A percentile compares a stretch with the other conserved stretches of the same genome.
phyloP scores from a whole-genome alignment of 2,329 filamentous ascomycete genomes.

The Bimuria novae-zelandiae region DNA sequence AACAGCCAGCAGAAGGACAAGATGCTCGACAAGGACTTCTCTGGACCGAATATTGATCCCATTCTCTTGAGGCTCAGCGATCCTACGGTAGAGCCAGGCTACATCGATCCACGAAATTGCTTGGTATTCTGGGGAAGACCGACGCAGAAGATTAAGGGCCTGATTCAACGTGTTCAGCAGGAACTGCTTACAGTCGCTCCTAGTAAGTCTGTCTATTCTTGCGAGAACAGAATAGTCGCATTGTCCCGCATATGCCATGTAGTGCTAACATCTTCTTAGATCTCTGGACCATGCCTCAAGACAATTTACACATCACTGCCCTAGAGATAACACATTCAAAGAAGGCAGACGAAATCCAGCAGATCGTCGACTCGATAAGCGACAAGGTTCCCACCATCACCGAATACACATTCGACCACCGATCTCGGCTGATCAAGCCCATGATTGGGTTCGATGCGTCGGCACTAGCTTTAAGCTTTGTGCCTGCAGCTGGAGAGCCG shows the following conservation, averaged over 20 bases:
- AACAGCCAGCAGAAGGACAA: slow-evolving; percentile 77
- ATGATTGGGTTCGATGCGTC: slow-evolving; percentile 82
- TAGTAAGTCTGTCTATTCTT: slow-evolving; percentile 57
- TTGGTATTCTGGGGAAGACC: slow-evolving; percentile 89
- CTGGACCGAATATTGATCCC: slow-evolving; percentile 74
- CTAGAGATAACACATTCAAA: slow-evolving; percentile 84
- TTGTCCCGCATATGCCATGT: not conserved
- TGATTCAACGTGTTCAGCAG: slow-evolving; percentile 72
- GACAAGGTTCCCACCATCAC: slow-evolving; percentile 64
- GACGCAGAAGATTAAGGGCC: slow-evolving; percentile 68
- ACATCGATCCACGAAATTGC: slow-evolving; percentile 77
- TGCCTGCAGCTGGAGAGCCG: slow-evolving; percentile 73
- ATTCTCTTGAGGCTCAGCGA: slow-evolving; percentile 73
- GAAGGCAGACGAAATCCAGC: slow-evolving; percentile 69
- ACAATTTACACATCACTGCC: slow-evolving; percentile 81
- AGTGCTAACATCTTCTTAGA: slow-evolving; percentile 53
- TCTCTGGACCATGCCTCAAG: slow-evolving; percentile 83
- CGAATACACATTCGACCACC: slow-evolving; percentile 68
- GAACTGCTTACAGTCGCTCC: slow-evolving; percentile 68
- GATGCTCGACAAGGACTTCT: slow-evolving; percentile 70
- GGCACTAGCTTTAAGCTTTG: slow-evolving; percentile 83
- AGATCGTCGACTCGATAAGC: slow-evolving; percentile 62
- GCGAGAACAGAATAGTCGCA: not conserved
- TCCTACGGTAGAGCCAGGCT: slow-evolving; percentile 67
- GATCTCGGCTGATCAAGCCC: slow-evolving; percentile 78